phyloP scores from a whole-genome alignment of 1,139 yeast species.

The Kurtzmaniella natalensis region DNA sequence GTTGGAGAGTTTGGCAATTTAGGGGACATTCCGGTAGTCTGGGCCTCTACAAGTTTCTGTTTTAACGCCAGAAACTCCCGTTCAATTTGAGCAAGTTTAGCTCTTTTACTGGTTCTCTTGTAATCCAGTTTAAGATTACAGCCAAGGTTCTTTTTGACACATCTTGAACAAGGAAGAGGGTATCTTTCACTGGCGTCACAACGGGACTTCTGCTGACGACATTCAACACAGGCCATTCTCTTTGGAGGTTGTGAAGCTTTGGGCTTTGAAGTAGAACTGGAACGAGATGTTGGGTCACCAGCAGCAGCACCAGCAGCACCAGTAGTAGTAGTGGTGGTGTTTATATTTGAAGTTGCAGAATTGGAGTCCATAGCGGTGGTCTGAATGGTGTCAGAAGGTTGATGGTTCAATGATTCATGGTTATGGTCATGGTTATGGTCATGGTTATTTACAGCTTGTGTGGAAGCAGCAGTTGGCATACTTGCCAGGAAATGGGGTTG shows the following conservation, averaged over 20 bases:
- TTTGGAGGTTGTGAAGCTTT: conserved; percentile 21
- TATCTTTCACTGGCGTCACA: conserved; percentile 80
- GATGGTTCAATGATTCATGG: conserved; percentile 7
- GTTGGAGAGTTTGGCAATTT: too few relatives aligned
- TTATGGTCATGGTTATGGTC: neutral
- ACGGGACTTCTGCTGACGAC: conserved; percentile 88
- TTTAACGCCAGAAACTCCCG: conserved; percentile 69
- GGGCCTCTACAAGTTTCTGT: conserved; percentile 48
- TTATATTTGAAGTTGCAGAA: conserved; percentile 1
- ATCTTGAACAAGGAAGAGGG: conserved; percentile 82
- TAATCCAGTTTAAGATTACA: conserved; percentile 79
- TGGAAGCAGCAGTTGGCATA: neutral
- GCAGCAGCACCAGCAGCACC: too few relatives aligned
- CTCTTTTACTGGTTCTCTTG: conserved; percentile 84
- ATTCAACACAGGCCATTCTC: conserved; percentile 88
- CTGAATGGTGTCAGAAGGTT: neutral
- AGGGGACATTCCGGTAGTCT: too few relatives aligned
- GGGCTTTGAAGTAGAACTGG: conserved; percentile 15
- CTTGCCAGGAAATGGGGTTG: too few relatives aligned
- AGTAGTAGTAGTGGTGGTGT: too few relatives aligned
- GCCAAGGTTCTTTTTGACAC: conserved; percentile 60
- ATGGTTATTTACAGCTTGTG: neutral
- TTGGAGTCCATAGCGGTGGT: too few relatives aligned
- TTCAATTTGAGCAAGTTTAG: conserved; percentile 80
- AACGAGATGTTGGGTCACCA: conserved; percentile 8